phyloP scores from a whole-genome alignment of 1,284 basidiomycete species.

The Mycosarcoma maydis region DNA sequence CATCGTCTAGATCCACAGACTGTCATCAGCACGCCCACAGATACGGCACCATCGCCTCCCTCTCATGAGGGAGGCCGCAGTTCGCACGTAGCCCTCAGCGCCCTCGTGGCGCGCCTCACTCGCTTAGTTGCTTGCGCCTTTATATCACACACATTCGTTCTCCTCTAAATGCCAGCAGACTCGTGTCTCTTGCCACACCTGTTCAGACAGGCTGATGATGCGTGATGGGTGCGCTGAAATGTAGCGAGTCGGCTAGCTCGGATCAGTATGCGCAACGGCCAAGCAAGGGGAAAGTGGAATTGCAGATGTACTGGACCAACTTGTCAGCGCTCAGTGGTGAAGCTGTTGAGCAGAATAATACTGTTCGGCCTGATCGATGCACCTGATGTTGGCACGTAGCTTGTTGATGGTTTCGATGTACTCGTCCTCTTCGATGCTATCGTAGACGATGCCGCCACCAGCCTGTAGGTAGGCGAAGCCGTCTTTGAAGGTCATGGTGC shows the following conservation, averaged over 20 bases:
- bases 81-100: slow-evolving; percentile 1
- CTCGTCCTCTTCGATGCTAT: slow-evolving; percentile 97
- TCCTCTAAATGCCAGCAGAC: too few relatives aligned
- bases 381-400: slow-evolving; percentile 83
- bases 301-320: too few relatives aligned
- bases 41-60: not conserved
- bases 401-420: slow-evolving; percentile 97
- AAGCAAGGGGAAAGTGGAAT: too few relatives aligned
- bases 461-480: slow-evolving; percentile 93
- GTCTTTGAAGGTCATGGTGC: slow-evolving; percentile 97
- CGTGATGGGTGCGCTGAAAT: too few relatives aligned
- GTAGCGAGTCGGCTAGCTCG: too few relatives aligned
- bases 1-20: not conserved
- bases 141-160: slow-evolving; percentile 8
- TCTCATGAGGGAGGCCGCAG: slow-evolving; percentile 15
- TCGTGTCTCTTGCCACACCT: too few relatives aligned
- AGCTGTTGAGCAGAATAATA: slow-evolving; percentile 15
- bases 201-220: too few relatives aligned
- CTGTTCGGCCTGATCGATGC: slow-evolving; percentile 83
- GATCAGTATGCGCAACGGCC: too few relatives aligned
- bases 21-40: not conserved
- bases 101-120: too few relatives aligned
- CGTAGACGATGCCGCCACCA: slow-evolving; percentile 92
- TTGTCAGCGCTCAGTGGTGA: too few relatives aligned
- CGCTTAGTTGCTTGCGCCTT: too few relatives aligned